A percentile compares a stretch with the other conserved stretches of the same genome.
phyloP scores from a whole-genome alignment of 805 yeast species.

The Saturnispora gosingensis region DNA sequence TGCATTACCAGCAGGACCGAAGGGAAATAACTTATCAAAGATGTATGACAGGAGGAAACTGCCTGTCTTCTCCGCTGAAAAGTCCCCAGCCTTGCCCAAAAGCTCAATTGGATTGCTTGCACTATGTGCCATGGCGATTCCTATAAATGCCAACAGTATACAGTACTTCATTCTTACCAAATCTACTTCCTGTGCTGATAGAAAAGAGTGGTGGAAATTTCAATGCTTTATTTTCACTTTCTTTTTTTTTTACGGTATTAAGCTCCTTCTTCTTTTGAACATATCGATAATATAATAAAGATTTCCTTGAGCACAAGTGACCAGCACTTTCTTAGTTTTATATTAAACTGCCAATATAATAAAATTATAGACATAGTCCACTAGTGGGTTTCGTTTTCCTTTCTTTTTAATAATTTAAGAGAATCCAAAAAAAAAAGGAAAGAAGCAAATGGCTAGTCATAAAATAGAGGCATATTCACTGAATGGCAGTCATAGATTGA shows the following conservation, averaged over 20 bases:
- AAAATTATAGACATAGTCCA: background rate
- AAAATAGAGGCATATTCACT: constrained; percentile 1
- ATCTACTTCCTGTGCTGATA: background rate
- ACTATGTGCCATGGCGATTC: background rate
- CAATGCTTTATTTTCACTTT: background rate
- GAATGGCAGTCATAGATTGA: constrained; percentile 3
- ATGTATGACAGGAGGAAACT: constrained; percentile 24
- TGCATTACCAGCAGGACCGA: constrained; percentile 54
- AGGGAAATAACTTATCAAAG: constrained; percentile 38
- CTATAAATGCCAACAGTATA: background rate
- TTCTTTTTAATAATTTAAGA: background rate
- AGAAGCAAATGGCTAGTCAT: constrained; percentile 5
- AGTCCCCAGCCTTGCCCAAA: background rate
- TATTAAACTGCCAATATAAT: background rate
- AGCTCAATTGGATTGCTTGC: background rate
- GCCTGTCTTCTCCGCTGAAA: background rate
- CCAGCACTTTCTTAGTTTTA: background rate
- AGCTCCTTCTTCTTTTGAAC: background rate
- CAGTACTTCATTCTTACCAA: background rate
- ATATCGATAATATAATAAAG: background rate
- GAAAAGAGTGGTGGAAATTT: background rate
- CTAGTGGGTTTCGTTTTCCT: background rate
- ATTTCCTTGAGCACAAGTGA: background rate
- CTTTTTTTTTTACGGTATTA: background rate
- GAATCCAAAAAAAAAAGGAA: background rate